phyloP scores from a whole-genome alignment of 1,284 basidiomycete genomes.

The Ceratobasidium sp. region DNA sequence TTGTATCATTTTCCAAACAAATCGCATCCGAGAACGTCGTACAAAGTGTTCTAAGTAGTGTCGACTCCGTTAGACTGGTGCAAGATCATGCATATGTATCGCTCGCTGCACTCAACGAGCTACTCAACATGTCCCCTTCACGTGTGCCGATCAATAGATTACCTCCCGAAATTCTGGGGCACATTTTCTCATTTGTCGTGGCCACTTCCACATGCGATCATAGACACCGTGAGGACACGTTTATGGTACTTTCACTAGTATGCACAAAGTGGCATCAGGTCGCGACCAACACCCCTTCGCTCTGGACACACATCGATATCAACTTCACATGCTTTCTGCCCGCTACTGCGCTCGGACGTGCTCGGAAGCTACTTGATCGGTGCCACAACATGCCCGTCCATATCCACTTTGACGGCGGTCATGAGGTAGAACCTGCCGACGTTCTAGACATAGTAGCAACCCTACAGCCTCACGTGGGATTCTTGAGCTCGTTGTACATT shows the following conservation, averaged over 20 bases:
- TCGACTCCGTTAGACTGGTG: not conserved
- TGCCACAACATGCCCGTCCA: not conserved
- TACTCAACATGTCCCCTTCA: not conserved
- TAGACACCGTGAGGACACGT: too few species aligned
- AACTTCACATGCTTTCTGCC: not conserved
- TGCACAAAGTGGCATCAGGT: not conserved
- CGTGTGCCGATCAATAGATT: not conserved
- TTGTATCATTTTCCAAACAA: not conserved
- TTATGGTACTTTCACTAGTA: not conserved
- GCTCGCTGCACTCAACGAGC: not conserved
- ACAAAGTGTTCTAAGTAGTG: not conserved
- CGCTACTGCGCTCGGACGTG: too few species aligned
- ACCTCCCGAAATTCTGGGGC: not conserved
- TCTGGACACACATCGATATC: conserved; percentile 9
- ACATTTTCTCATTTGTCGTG: not conserved
- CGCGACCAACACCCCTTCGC: not conserved
- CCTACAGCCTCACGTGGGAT: not conserved
- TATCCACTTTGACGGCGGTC: not conserved
- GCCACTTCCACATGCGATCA: not conserved
- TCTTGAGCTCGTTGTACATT: too few species aligned
- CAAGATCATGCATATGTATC: not conserved
- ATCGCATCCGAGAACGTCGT: not conserved
- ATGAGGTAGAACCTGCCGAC: too few species aligned
- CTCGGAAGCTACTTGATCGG: not conserved
- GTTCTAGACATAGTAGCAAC: not conserved